A percentile compares a stretch with the other conserved stretches of the same genome.
Evolutionary conservation across 257 asterid species (phyloP).

Genomic region (Salvia hispanica): DNA sequence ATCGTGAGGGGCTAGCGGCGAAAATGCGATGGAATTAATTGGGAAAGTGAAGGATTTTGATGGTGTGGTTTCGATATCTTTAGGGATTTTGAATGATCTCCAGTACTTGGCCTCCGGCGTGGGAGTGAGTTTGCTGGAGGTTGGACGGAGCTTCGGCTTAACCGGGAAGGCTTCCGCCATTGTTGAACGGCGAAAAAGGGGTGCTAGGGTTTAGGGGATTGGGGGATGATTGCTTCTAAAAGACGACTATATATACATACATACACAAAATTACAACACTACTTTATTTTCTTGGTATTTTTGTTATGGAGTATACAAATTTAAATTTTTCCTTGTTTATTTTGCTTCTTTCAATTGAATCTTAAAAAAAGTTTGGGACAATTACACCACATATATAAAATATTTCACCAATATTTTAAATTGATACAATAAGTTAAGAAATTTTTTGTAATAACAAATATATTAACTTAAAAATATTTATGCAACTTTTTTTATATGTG

Average conservation of each 20-base stretch:
- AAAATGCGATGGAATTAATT: slow-evolving; percentile 59
- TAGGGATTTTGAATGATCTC: slow-evolving; percentile 78
- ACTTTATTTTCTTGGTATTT: too few relatives aligned
- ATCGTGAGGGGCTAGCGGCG: slow-evolving; percentile 74
- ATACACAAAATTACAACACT: too few relatives aligned
- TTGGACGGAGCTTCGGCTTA: slow-evolving; percentile 65
- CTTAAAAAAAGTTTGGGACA: too few relatives aligned
- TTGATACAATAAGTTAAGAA: too few relatives aligned
- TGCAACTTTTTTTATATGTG: too few relatives aligned
- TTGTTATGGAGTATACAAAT: too few relatives aligned
- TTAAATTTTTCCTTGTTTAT: too few relatives aligned
- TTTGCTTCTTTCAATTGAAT: too few relatives aligned
- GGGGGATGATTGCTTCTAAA: neutral
- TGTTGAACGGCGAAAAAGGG: slow-evolving; percentile 24
- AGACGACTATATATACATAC: neutral
- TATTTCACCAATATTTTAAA: too few relatives aligned
- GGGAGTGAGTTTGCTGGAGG: slow-evolving; percentile 49
- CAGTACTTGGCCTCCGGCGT: slow-evolving; percentile 85
- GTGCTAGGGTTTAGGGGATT: slow-evolving; percentile 29
- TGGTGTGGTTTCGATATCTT: slow-evolving; percentile 48
- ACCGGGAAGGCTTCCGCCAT: slow-evolving; percentile 67
- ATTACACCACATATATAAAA: too few relatives aligned
- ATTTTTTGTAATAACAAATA: too few relatives aligned
- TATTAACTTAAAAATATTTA: too few relatives aligned
- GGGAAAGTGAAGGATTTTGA: slow-evolving; percentile 51